Conservation (phyloP, 495 filamentous ascomycete genomes). For the Aspergillus steynii region DNA sequence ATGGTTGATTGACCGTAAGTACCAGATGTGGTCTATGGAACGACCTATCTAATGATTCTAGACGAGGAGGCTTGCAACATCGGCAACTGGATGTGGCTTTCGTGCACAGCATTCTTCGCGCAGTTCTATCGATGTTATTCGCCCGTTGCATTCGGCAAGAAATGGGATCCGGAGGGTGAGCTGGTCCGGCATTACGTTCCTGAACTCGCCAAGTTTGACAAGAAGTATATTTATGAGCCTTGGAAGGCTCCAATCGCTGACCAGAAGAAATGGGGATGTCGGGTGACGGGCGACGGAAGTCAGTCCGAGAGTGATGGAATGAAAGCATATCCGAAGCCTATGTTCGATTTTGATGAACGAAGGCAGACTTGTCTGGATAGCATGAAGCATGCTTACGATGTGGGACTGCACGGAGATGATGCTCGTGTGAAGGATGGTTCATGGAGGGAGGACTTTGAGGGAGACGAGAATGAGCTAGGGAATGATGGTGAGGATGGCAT, state of each 20-base stretch:
- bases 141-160: constrained; percentile 65
- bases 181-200: constrained; percentile 63
- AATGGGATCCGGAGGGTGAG: constrained; percentile 62
- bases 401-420: constrained; percentile 62
- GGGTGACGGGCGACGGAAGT: constrained; percentile 54
- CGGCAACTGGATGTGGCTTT: constrained; percentile 66
- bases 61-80: constrained; percentile 67
- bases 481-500: constrained; percentile 17
- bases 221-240: constrained; percentile 73
- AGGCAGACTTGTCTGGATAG: constrained; percentile 57
- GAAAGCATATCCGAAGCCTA: constrained; percentile 63
- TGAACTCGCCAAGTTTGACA: constrained; percentile 56
- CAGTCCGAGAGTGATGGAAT: constrained; percentile 31
- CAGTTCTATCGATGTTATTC: constrained; percentile 68
- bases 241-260: constrained; percentile 65
- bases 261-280: constrained; percentile 56
- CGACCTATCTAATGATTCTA: too few species aligned
- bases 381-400: constrained; percentile 65
- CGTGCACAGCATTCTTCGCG: constrained; percentile 66
- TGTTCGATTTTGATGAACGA: constrained; percentile 68
- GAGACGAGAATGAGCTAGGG: constrained; percentile 11
- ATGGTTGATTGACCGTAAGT: constrained; percentile 60
- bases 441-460: constrained; percentile 58
- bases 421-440: constrained; percentile 57
- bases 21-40: too few species aligned